Percentiles rank a stretch among this genome's conserved stretches.
Conservation (phyloP, 208 protist genomes). For the Crithidia expoeki region DNA sequence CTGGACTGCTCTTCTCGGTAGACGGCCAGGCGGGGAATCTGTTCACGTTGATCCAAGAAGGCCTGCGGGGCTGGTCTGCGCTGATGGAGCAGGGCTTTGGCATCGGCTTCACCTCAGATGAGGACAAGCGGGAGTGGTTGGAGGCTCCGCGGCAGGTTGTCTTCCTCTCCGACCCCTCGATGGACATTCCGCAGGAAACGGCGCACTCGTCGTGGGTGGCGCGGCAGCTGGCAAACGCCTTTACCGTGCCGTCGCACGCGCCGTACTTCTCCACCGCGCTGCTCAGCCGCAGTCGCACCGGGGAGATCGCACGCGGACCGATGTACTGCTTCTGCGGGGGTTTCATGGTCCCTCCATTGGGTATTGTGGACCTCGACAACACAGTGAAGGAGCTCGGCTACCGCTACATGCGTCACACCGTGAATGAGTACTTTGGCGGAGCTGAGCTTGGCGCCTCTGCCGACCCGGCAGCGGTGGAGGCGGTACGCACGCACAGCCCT, state of each 20-base stretch:
- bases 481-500: background rate
- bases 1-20: constrained; percentile 26
- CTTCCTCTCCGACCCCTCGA: constrained; percentile 27
- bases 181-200: constrained; percentile 18
- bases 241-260: constrained; percentile 15
- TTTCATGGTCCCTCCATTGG: constrained; percentile 22
- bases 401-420: constrained; percentile 13
- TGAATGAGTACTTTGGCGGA: constrained; percentile 31
- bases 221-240: constrained; percentile 33
- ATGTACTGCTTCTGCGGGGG: constrained; percentile 55
- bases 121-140: constrained; percentile 19
- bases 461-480: constrained; percentile 1
- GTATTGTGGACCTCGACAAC: background rate
- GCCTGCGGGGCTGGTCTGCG: constrained; percentile 20
- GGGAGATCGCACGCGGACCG: constrained; percentile 28
- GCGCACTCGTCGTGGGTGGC: constrained; percentile 23
- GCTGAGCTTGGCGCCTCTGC: constrained; percentile 9
- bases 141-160: constrained; percentile 23
- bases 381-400: constrained; percentile 14
- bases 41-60: constrained; percentile 27
- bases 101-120: constrained; percentile 11
- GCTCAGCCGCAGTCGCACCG: constrained; percentile 36
- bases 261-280: constrained; percentile 37
- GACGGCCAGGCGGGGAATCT: constrained; percentile 11
- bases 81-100: constrained; percentile 25